Conservation (phyloP, 306 rosid species). For the Argentina anserina region DNA sequence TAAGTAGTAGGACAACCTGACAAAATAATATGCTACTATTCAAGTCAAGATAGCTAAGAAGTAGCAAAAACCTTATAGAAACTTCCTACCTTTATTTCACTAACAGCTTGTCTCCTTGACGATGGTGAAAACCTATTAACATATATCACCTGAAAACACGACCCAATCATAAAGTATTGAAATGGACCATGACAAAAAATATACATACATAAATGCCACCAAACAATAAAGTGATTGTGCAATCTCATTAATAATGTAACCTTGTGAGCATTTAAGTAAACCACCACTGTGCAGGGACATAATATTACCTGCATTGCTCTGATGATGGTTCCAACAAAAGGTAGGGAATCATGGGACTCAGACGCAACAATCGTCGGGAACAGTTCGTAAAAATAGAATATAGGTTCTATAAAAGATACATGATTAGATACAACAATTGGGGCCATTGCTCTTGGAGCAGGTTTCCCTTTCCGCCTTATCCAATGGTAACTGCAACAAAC, state of each 20-base stretch:
- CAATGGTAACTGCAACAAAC: conserved; percentile 78
- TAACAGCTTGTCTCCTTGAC: conserved; percentile 75
- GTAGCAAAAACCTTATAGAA: conserved; percentile 36
- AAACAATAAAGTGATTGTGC: conserved; percentile 8
- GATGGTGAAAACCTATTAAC: conserved; percentile 76
- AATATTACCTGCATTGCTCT: conserved; percentile 95
- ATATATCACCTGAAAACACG: conserved; percentile 71
- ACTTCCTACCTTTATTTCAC: conserved; percentile 90
- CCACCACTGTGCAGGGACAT: conserved; percentile 13
- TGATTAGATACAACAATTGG: conserved; percentile 94
- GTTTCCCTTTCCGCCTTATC: conserved; percentile 90
- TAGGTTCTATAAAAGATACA: conserved; percentile 88
- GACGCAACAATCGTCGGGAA: conserved; percentile 93
- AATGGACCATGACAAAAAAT: too few relatives aligned
- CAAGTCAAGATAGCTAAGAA: neutral
- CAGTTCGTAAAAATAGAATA: conserved; percentile 90
- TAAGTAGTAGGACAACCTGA: neutral
- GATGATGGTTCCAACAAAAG: conserved; percentile 91
- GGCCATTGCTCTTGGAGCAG: conserved; percentile 81
- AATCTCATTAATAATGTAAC: conserved; percentile 10
- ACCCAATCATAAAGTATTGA: too few relatives aligned
- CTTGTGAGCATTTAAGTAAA: conserved; percentile 1
- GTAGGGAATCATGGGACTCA: conserved; percentile 90
- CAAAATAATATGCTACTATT: too few relatives aligned
- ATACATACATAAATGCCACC: too few relatives aligned